A percentile compares a stretch with the other conserved stretches of the same genome.
These are phyloP conservation scores for Ophiorrhiza pumila DNA, from an alignment of 257 asterid genomes.

Conservation along the genomic window DNA sequence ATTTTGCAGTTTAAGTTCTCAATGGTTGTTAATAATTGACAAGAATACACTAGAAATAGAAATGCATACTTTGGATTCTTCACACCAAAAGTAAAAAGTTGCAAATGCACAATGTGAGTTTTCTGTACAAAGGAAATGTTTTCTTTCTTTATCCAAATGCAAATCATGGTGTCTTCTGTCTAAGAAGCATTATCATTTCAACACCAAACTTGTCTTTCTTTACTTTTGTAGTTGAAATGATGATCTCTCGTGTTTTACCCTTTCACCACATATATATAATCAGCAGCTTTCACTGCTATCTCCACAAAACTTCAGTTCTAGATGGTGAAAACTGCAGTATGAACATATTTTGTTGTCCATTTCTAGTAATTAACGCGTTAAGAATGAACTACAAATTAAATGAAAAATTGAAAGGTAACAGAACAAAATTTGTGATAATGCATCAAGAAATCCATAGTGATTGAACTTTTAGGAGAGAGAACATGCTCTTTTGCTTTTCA, in stretches of 20 bases:
- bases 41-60: no score
- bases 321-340: no score
- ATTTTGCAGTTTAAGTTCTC: background rate
- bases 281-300: background rate
- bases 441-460: background rate
- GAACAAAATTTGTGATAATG: no score
- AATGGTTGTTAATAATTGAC: background rate
- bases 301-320: no score
- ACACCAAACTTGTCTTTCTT: background rate
- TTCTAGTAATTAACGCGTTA: no score
- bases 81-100: background rate
- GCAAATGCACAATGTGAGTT: background rate
- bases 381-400: no score
- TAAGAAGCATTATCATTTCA: background rate
- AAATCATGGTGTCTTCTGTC: slow-evolving; percentile 2
- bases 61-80: no score
- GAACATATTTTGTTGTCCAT: no score
- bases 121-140: background rate
- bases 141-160: no score
- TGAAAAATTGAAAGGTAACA: no score
- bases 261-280: background rate
- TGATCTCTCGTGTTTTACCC: background rate
- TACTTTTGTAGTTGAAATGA: slow-evolving; percentile 1
- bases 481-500: slow-evolving; percentile 2
- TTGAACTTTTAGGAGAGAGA: background rate